These are phyloP conservation scores for Trichoderma pleuroti DNA, from an alignment of 2,329 filamentous ascomycete genomes.

Conservation along the genomic window DNA sequence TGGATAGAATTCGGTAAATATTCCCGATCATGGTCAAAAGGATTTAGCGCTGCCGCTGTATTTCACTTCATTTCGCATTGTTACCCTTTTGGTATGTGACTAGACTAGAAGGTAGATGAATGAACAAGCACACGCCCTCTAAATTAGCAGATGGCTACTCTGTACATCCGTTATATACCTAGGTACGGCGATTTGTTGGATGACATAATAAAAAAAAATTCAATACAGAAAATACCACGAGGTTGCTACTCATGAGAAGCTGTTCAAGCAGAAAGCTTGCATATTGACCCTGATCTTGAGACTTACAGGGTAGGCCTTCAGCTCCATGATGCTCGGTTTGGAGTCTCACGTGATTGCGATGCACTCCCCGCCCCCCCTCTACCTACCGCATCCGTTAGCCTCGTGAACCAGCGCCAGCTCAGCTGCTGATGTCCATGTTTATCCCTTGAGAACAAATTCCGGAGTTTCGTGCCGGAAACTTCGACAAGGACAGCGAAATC, in stretches of 20 bases:
- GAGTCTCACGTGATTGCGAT: constrained; percentile 4
- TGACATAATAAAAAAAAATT: neutral
- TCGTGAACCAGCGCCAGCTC: constrained; percentile 6
- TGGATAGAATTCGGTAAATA: neutral
- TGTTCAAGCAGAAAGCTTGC: neutral
- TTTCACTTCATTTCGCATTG: neutral
- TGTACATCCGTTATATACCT: neutral
- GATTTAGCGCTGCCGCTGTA: neutral
- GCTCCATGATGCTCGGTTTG: neutral
- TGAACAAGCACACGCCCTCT: neutral
- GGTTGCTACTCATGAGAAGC: too few relatives aligned
- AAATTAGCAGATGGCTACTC: neutral
- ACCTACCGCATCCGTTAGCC: neutral
- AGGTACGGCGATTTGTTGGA: neutral
- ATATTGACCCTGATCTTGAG: neutral
- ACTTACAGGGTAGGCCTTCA: neutral
- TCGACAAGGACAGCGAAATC: neutral
- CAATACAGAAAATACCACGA: neutral
- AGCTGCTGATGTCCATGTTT: constrained; percentile 4
- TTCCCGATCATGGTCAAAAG: neutral
- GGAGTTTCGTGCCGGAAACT: neutral
- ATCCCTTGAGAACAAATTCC: neutral
- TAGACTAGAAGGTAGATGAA: neutral
- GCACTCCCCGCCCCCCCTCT: neutral
- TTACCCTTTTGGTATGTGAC: neutral